Base-by-base conservation (phyloP, 495 filamentous ascomycete genomes). In the Aspergillus bertholletiae region DNA sequence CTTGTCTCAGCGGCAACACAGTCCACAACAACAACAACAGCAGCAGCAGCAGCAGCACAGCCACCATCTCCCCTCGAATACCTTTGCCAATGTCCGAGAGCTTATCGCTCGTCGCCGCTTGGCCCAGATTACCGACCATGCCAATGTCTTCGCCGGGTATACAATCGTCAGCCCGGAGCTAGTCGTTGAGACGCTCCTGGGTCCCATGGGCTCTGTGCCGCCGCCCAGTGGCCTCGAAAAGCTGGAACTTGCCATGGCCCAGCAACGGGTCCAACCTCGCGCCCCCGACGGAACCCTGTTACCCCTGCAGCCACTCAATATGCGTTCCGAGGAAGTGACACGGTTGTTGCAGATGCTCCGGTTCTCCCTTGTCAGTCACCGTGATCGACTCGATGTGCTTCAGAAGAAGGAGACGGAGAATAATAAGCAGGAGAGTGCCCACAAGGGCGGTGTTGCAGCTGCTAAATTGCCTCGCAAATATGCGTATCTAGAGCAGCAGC, bases 121-220 rank as follows among this genome's bases (percentile, higher is more conserved):
- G 54, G 69, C 65, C 28, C 73, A 78, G 60, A 78, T 78, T 53
- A 78, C 74, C 68, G 74, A 78, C 59, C 74, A 78, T 67, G 72
- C 72, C 65, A 78, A 78, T 66, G 67, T 76, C 13, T 76, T 76
- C 46, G 74, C 73, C 52, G 74, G 74, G 27, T 78, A 78, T 59
- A 73, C 63, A 27, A 78, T 78, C 55, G 73, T 78, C 54, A 67
- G 72, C 57, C 72, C 74, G 39, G 72, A 78, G 63, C 58, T 75
- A 65, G 74, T 78, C 50, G 72, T 78, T 41, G 73, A 78, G 46
- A 75, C 73, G 22, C 60, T 78, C 43, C 55, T 78, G 64, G 74
- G 74, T 15, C 74, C 74, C 48, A 72, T 75, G 72, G 74, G 74
- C 53, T 78, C 74, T 18, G 70, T 75, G 28, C 73, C 72, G 49